Evolutionary conservation across 2,329 filamentous ascomycete species (phyloP).

Genomic region (Fusarium begoniae): DNA sequence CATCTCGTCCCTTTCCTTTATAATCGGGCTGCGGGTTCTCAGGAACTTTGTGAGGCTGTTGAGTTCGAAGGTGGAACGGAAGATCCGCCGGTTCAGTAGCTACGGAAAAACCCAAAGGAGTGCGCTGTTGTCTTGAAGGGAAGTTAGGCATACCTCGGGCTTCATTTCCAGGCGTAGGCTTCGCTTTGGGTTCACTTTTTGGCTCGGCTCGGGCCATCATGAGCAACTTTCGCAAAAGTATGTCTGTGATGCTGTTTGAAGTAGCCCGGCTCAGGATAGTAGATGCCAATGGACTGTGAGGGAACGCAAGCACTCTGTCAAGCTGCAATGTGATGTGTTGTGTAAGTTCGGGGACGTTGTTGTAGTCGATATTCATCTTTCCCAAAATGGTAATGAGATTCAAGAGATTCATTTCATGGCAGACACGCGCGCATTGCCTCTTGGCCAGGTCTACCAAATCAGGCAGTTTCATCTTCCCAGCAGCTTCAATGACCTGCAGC

Average conservation of each 20-base stretch:
- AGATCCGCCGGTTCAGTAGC: accelerated
- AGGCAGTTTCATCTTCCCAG: not conserved
- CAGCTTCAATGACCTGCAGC: not conserved
- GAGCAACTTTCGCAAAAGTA: not conserved
- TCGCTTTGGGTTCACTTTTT: not conserved
- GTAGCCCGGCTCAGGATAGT: not conserved
- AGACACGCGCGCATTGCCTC: not conserved
- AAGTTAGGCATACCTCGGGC: too few species aligned
- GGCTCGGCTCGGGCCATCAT: not conserved
- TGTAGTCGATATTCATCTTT: not conserved
- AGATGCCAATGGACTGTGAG: not conserved
- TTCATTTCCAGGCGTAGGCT: too few species aligned
- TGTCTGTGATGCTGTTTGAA: not conserved
- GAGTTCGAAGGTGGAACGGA: not conserved
- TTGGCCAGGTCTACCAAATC: not conserved
- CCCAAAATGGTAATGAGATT: not conserved
- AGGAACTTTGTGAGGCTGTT: not conserved
- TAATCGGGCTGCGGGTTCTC: not conserved
- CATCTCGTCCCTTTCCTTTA: not conserved
- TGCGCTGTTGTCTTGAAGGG: too few species aligned
- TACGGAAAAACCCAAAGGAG: accelerated
- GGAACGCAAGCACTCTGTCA: not conserved
- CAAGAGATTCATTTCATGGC: not conserved
- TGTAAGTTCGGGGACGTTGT: not conserved
- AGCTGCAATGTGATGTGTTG: not conserved